These are phyloP conservation scores for Pseudotulostoma volvatum DNA, from an alignment of 495 filamentous ascomycete genomes.

Conservation along the genomic window DNA sequence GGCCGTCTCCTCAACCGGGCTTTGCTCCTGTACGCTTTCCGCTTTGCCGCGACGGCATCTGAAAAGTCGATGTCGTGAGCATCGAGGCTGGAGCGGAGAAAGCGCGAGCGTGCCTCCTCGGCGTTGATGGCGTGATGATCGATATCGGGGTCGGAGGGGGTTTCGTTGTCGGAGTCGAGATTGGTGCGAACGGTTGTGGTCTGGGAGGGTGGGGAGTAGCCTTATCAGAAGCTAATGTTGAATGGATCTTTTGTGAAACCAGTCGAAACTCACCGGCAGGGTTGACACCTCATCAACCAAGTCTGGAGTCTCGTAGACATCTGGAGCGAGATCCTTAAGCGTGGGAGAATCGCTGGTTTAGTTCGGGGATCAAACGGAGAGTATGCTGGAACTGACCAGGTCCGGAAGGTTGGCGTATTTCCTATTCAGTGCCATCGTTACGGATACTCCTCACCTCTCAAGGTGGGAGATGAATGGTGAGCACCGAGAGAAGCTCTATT, in stretches of 20 bases:
- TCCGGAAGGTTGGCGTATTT: constrained; percentile 82
- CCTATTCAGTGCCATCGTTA: constrained; percentile 32
- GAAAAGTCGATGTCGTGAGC: constrained; percentile 67
- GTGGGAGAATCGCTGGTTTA: neutral
- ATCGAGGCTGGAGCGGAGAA: constrained; percentile 57
- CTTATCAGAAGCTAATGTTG: constrained; percentile 8
- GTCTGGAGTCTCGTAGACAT: constrained; percentile 91
- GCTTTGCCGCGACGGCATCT: constrained; percentile 58
- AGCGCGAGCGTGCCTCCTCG: constrained; percentile 61
- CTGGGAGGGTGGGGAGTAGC: constrained; percentile 27
- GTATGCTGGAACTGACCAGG: constrained; percentile 37
- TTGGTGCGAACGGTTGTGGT: constrained; percentile 47
- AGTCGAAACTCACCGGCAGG: constrained; percentile 41
- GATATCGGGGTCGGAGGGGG: constrained; percentile 41
- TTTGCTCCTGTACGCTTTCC: constrained; percentile 64
- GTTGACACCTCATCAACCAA: constrained; percentile 79
- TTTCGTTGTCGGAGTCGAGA: constrained; percentile 44
- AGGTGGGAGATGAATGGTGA: too few species aligned
- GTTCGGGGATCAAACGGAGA: neutral
- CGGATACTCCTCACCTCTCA: too few species aligned
- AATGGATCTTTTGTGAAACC: constrained; percentile 2
- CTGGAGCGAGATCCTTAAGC: constrained; percentile 66
- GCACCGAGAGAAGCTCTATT: too few species aligned
- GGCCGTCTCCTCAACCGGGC: constrained; percentile 37
- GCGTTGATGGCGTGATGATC: constrained; percentile 57